Conservation (phyloP, 441 rosid species). For the Adansonia rubrostipa region DNA sequence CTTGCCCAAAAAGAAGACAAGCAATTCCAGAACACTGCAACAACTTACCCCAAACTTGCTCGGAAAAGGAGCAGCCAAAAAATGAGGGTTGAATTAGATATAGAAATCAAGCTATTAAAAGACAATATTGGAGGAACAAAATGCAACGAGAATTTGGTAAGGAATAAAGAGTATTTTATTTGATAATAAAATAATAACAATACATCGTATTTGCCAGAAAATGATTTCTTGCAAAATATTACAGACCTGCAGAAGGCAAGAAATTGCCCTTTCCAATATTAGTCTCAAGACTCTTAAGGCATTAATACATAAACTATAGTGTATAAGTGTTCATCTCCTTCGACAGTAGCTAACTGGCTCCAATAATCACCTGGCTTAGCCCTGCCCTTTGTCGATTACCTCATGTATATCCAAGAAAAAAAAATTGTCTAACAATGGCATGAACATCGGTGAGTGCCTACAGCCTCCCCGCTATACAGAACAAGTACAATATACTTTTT, state of each 20-base stretch:
- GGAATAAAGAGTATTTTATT: background rate
- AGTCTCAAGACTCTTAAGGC: slow-evolving; percentile 3
- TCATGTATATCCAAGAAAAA: background rate
- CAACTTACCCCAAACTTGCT: background rate
- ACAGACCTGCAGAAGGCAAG: background rate
- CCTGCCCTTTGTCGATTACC: background rate
- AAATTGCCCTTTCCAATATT: background rate
- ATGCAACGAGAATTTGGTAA: background rate
- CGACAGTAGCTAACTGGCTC: slow-evolving; percentile 16
- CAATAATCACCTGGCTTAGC: slow-evolving; percentile 15
- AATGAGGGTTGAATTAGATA: background rate
- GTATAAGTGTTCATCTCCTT: background rate
- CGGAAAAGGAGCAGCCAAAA: background rate
- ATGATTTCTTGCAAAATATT: background rate
- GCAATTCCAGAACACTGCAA: background rate
- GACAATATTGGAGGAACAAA: background rate
- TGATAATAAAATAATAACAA: background rate
- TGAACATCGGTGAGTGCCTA: background rate
- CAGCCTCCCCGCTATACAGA: background rate
- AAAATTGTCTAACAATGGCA: slow-evolving; percentile 14
- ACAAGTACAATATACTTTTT: slow-evolving; percentile 17
- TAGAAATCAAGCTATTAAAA: background rate
- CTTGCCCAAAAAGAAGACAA: no score
- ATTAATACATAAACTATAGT: background rate
- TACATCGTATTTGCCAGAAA: background rate